Base-by-base conservation (phyloP, 805 yeast species). In the Pichia sporocuriosa region DNA sequence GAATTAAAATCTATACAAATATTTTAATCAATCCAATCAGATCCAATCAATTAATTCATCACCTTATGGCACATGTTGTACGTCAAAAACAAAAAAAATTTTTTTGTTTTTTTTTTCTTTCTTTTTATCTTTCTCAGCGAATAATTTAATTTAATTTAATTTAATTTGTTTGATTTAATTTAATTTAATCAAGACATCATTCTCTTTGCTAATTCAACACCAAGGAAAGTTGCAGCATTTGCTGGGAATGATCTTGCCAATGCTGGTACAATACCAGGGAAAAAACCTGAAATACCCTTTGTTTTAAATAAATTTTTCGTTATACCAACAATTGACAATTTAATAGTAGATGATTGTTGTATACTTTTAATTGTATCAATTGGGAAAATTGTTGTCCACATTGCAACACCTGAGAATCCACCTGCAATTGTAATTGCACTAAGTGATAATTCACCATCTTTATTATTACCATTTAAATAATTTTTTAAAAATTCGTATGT, bases 221-320 rank as follows among this genome's bases (percentile, higher is more conserved):
- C 98, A 27, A 87, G 74, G 67, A 90, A 90, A 3, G 97, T 89
- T 8, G 98, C 97, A n/a, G 98, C 98, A 63, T 93, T 90, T 19
- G 97, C 97, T 3, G 97, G 97, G 82, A 93, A 90, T 31, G 95
- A 81, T 63, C 98, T 76, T 21, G 87, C 77, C 56, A 90, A 68
- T 2, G 97, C 97, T 6, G 98, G 97, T 0, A 96, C 97, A 20
- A 90, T 72, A 43, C 98, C 98, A 3, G 97, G 97, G 85, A 89
- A 90, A 66, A 90, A 90, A 0, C 94, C 96, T 59, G 79, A 83
- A 50, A 87, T 50, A 21, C 97, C 97, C 19, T 89, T 90, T 48
- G 75, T 75, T 6, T 66, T 60, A 59, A 88, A 87, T 37, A 90
- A 81, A 40, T 73, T 68, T 43, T 67, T 66, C 8, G 96, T 76